phyloP scores from a whole-genome alignment of 2,329 filamentous ascomycete species.

The Fragosphaeria purpurea region DNA sequence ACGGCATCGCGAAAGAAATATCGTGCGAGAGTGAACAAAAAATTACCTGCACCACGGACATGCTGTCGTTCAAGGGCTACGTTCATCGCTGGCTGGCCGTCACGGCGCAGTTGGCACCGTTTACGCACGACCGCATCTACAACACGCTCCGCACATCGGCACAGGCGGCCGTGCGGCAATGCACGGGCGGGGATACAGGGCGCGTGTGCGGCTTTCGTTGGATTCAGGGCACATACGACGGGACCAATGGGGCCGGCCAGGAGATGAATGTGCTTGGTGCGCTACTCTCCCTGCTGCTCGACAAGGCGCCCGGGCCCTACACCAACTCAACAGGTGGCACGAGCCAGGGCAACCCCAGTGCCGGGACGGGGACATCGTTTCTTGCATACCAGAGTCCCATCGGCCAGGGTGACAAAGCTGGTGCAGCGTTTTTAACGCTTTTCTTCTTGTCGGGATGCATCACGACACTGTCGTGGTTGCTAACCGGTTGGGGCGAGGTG shows the following conservation, averaged over 20 bases:
- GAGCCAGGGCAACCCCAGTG: constrained; percentile 20
- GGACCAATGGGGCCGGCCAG: constrained; percentile 47
- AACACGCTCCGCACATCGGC: constrained; percentile 48
- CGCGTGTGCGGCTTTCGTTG: constrained; percentile 57
- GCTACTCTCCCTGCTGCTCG: constrained; percentile 41
- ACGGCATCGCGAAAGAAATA: constrained; percentile 54
- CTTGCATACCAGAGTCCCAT: constrained; percentile 12
- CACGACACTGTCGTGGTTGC: constrained; percentile 1
- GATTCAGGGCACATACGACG: constrained; percentile 35
- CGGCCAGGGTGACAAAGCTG: constrained; percentile 25
- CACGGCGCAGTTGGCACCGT: constrained; percentile 50
- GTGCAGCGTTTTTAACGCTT: constrained; percentile 28
- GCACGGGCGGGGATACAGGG: constrained; percentile 46
- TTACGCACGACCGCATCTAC: constrained; percentile 41
- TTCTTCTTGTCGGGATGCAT: constrained; percentile 2
- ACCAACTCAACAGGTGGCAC: constrained; percentile 33
- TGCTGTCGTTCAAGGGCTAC: constrained; percentile 63
- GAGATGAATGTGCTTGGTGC: constrained; percentile 47
- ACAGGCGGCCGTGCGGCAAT: constrained; percentile 50
- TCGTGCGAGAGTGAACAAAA: constrained; percentile 46
- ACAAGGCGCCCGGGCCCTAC: constrained; percentile 24
- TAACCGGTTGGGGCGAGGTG: constrained; percentile 2
- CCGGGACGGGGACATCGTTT: constrained; percentile 11
- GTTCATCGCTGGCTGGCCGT: constrained; percentile 54
- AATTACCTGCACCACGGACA: constrained; percentile 55